Evolutionary conservation across 768 basidiomycete genomes (phyloP).

Genomic region (Mycena capillaripes): DNA sequence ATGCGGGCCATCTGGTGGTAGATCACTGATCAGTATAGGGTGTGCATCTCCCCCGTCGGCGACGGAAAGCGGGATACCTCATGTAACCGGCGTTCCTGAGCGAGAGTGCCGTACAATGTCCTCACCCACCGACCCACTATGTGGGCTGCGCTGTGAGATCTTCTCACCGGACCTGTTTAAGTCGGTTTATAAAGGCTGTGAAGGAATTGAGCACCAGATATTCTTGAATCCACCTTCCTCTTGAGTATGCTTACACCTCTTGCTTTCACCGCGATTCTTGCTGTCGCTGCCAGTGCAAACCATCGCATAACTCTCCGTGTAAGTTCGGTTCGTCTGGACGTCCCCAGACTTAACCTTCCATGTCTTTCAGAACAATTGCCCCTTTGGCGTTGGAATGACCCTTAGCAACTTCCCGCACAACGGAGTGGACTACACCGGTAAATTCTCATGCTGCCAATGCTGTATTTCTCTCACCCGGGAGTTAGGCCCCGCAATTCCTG

Average conservation of each 20-base stretch:
- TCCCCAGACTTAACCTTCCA: too few species aligned
- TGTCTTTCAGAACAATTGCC: conserved; percentile 13
- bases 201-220: too few species aligned
- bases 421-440: conserved; percentile 5
- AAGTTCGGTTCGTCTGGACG: not conserved
- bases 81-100: too few species aligned
- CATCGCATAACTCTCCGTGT: not conserved
- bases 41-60: too few species aligned
- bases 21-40: too few species aligned
- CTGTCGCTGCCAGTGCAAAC: not conserved
- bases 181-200: too few species aligned
- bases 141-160: too few species aligned
- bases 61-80: too few species aligned
- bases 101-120: too few species aligned
- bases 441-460: not conserved
- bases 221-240: not conserved
- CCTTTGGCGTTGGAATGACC: conserved; percentile 21
- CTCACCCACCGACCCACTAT: too few species aligned
- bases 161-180: too few species aligned
- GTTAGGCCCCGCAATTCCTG: conserved; percentile 10
- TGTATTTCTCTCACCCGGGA: not conserved
- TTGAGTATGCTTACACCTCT: not conserved
- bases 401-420: conserved; percentile 21
- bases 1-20: too few species aligned
- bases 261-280: not conserved